Conservation (phyloP, 805 yeast genomes). For the Cyberlindnera amylophila region DNA sequence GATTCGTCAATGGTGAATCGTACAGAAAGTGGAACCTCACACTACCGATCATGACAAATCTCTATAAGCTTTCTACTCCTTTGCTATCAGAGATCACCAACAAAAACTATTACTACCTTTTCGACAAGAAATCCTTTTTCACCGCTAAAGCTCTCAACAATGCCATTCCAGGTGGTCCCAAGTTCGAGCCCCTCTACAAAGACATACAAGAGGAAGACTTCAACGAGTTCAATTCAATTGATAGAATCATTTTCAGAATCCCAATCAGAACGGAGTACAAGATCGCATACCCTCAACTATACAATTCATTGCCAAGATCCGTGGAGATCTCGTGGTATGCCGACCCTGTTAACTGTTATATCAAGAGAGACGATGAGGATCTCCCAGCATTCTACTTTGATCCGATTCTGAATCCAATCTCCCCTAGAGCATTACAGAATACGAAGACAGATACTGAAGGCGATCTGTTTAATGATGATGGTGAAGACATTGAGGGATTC, state of each 20-base stretch:
- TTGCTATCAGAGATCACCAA: slow-evolving; percentile 49
- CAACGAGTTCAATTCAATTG: slow-evolving; percentile 87
- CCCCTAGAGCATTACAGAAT: slow-evolving; percentile 29
- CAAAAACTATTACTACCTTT: slow-evolving; percentile 62
- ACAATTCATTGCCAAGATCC: slow-evolving; percentile 69
- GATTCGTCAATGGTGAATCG: slow-evolving; percentile 68
- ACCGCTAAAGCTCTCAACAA: slow-evolving; percentile 89
- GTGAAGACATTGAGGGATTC: slow-evolving; percentile 38
- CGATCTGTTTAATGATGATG: slow-evolving; percentile 26
- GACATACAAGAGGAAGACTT: slow-evolving; percentile 69
- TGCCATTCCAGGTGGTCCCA: slow-evolving; percentile 94
- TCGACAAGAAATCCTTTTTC: slow-evolving; percentile 74
- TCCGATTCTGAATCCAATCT: slow-evolving; percentile 53
- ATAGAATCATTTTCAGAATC: slow-evolving; percentile 75
- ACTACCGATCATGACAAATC: slow-evolving; percentile 55
- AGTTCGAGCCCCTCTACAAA: slow-evolving; percentile 80
- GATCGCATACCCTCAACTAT: slow-evolving; percentile 82
- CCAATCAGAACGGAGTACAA: slow-evolving; percentile 79
- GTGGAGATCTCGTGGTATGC: slow-evolving; percentile 63
- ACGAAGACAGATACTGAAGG: slow-evolving; percentile 21
- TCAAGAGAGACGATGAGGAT: slow-evolving; percentile 41
- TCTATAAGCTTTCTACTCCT: slow-evolving; percentile 70
- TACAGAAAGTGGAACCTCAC: slow-evolving; percentile 70
- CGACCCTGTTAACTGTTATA: slow-evolving; percentile 52
- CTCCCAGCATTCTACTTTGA: slow-evolving; percentile 55